Percentiles rank a stretch among this genome's conserved stretches.
Conservation (phyloP, 768 basidiomycete genomes). For the Hirschioporus abietinus region DNA sequence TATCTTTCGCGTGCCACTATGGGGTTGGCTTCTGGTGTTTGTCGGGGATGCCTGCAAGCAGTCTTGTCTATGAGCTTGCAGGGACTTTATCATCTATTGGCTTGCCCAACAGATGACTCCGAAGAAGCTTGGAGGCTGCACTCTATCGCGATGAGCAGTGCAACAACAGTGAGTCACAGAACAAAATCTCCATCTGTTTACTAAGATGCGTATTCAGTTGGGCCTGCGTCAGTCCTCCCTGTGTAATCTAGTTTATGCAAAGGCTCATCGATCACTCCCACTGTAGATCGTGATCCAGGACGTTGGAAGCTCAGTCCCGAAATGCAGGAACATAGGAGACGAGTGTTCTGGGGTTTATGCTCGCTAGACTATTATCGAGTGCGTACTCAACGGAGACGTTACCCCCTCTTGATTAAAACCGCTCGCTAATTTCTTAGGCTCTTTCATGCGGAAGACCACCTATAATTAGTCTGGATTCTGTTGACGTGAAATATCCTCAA, state of each 20-base stretch:
- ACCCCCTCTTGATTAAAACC: background rate
- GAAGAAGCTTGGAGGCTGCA: background rate
- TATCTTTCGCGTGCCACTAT: constrained; percentile 62
- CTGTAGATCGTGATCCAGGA: constrained; percentile 63
- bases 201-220: background rate
- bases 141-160: background rate
- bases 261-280: background rate
- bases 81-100: constrained; percentile 42
- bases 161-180: background rate
- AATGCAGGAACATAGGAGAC: constrained; percentile 54
- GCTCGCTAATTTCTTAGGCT: constrained; percentile 31
- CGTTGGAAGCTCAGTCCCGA: constrained; percentile 59
- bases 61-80: constrained; percentile 67
- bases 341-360: constrained; percentile 66
- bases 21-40: constrained; percentile 52
- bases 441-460: constrained; percentile 55
- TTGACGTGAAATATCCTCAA: constrained; percentile 56
- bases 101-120: background rate
- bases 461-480: constrained; percentile 50
- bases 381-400: constrained; percentile 24
- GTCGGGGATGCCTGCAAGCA: constrained; percentile 56
- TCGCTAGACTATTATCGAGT: constrained; percentile 46
- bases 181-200: background rate
- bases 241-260: background rate
- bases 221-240: background rate